Evolutionary conservation across 352 stramenopile species (phyloP).

Genomic region (Phytophthora meadii): DNA sequence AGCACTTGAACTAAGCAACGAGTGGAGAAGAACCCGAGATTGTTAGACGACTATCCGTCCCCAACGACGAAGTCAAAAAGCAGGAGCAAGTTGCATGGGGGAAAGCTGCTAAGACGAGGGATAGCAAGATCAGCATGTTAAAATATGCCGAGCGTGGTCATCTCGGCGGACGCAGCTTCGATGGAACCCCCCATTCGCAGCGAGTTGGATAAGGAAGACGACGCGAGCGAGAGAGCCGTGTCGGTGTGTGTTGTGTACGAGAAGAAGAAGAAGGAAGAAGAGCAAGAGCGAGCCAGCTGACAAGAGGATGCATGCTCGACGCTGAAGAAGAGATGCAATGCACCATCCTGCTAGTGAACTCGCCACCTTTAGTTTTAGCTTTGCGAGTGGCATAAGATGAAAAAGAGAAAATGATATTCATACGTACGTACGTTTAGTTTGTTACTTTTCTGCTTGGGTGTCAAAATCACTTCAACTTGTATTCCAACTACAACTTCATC

Average conservation of each 20-base stretch:
- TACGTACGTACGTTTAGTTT: neutral
- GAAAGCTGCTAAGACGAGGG: constrained; percentile 34
- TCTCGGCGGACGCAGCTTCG: constrained; percentile 27
- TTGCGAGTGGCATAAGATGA: constrained; percentile 41
- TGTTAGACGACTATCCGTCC: constrained; percentile 42
- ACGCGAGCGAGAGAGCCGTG: constrained; percentile 49
- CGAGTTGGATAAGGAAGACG: constrained; percentile 30
- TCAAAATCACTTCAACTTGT: neutral
- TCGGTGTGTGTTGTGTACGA: constrained; percentile 49
- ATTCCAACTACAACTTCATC: too few relatives aligned
- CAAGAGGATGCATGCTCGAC: constrained; percentile 17
- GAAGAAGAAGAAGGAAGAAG: constrained; percentile 30
- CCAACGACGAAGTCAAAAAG: constrained; percentile 29
- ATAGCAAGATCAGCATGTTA: constrained; percentile 20
- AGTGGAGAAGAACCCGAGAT: constrained; percentile 18
- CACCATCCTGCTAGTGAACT: constrained; percentile 21
- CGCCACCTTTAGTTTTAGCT: constrained; percentile 44
- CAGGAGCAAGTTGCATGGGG: constrained; percentile 23
- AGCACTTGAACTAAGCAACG: constrained; percentile 61
- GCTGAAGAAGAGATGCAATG: constrained; percentile 25
- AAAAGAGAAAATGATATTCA: constrained; percentile 42
- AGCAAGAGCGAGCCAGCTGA: constrained; percentile 32
- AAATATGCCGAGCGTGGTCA: constrained; percentile 17
- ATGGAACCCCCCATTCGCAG: constrained; percentile 26
- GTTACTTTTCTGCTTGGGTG: neutral